These are phyloP conservation scores for Didymella pinodella DNA, from an alignment of 2,329 filamentous ascomycete species.

Conservation along the genomic window DNA sequence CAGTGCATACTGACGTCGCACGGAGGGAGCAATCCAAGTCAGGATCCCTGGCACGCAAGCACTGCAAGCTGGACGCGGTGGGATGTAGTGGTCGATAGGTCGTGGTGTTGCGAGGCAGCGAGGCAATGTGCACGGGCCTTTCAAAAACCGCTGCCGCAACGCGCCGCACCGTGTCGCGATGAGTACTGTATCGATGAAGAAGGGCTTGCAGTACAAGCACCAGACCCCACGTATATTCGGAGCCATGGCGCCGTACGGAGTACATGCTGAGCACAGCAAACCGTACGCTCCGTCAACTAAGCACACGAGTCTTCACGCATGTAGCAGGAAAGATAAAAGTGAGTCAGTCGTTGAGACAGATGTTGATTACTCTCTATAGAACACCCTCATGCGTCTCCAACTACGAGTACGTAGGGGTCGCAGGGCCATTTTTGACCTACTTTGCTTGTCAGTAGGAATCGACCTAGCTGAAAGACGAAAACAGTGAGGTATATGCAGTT, in stretches of 20 bases:
- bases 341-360: not conserved
- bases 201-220: not conserved
- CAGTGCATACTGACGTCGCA: constrained; percentile 27
- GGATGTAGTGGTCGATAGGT: not conserved
- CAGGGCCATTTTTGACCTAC: not conserved
- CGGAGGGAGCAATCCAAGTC: not conserved
- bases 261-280: not conserved
- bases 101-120: not conserved
- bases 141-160: not conserved
- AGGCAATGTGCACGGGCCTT: constrained; percentile 2
- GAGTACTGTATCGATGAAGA: not conserved
- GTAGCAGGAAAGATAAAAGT: not conserved
- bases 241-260: not conserved
- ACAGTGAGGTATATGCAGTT: constrained; percentile 22
- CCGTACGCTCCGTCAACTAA: not conserved
- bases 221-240: not conserved
- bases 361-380: not conserved
- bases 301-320: not conserved
- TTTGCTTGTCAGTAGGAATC: constrained; percentile 15
- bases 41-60: not conserved
- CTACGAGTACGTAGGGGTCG: not conserved
- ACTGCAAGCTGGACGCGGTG: not conserved
- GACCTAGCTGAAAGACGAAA: not conserved
- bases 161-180: not conserved
- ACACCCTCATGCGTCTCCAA: not conserved